A percentile compares a stretch with the other conserved stretches of the same genome.
Conservation (phyloP, 148 eudicot species). For the Camellia granthamiana region DNA sequence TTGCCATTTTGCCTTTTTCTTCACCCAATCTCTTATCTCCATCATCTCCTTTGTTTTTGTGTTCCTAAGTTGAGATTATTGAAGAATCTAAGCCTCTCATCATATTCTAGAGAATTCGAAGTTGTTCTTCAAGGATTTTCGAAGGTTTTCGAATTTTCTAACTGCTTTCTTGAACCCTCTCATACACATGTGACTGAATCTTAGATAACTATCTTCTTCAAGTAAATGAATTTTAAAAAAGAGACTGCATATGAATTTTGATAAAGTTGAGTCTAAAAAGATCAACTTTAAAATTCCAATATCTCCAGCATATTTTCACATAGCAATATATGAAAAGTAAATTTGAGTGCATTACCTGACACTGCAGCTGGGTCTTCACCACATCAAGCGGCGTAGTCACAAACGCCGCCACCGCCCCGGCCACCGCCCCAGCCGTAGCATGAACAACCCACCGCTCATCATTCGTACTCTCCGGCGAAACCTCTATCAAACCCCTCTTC, state of each 20-base stretch:
- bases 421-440: constrained; percentile 95
- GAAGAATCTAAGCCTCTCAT: too few species aligned
- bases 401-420: constrained; percentile 80
- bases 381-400: constrained; percentile 91
- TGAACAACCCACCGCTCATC: constrained; percentile 79
- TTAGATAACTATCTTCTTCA: too few species aligned
- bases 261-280: neutral
- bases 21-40: too few species aligned
- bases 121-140: too few species aligned
- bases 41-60: too few species aligned
- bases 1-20: too few species aligned
- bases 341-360: constrained; percentile 52
- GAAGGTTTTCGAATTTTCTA: too few species aligned
- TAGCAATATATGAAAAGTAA: neutral
- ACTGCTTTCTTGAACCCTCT: too few species aligned
- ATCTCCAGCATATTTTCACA: neutral
- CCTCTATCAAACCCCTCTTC: constrained; percentile 62
- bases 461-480: constrained; percentile 47
- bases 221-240: too few species aligned
- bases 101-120: too few species aligned
- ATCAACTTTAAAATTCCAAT: neutral
- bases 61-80: too few species aligned
- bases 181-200: too few species aligned
- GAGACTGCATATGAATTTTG: neutral
- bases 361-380: constrained; percentile 94